Evolutionary conservation across 2,329 filamentous ascomycete species (phyloP), one percentile per base, ranked within the genome.

Genomic region (Clarireedia sp.): DNA sequence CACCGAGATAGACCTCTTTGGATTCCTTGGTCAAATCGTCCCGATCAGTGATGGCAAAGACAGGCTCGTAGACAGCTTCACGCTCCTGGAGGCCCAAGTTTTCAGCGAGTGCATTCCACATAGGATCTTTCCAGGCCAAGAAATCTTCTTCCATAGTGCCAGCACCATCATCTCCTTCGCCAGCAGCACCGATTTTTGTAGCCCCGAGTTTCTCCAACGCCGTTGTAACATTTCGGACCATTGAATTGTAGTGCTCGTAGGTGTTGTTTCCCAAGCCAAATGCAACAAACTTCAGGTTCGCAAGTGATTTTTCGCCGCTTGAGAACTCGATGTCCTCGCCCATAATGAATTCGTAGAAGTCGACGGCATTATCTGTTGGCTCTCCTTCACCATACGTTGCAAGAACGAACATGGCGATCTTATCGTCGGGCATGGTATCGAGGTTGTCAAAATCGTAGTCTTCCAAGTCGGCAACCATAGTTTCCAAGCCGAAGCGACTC

Each of bases 121-220:
- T 99, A 59, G 91, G 91, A 67, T 99, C 94, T 76, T 99, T 99
- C 94, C 94, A 99, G 62, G 92, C 89, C 66, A 99, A 75, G 72
- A 97, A 99, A 68, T 99, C 95, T 75, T 99, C 95, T 75, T 99
- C 94, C 95, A 99, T 99, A 56, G 94, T 99, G 59, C 95, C 94
- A 62, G 94, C 91, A 61, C 95, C 94, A 70, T 99, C 94, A 67
- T 99, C 94, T 67, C 94, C 94, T 75, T 97, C 92, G 65, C 95
- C 94, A 55, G 91, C 90, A 56, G 85, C 78, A 46, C 94, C 91
- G 63, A 99, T 89, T 63, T 90, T 82, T 68, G 84, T 79, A 12
- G 88, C 94, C 59, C 94, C 94, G 19, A 95, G 78, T 67, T 88
- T 92, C 67, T 83, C 78, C 57, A 99, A 76, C 59, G 84, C 85